Conservation (phyloP, 495 filamentous ascomycete species). For the Aspergillus asperescens region DNA sequence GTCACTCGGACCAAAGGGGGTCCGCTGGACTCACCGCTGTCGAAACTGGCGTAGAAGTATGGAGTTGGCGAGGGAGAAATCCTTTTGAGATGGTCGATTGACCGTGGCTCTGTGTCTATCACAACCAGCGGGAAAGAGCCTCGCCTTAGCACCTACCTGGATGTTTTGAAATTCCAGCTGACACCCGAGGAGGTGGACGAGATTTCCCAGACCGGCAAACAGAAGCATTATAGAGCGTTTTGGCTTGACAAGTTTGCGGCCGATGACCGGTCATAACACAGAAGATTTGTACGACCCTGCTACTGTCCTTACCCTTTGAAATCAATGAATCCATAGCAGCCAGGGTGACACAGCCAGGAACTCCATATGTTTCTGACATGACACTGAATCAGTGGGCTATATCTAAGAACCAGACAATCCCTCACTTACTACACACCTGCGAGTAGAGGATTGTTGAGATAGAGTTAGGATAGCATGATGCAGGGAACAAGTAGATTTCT, state of each 20-base stretch:
- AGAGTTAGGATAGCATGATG: too few relatives aligned
- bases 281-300: neutral
- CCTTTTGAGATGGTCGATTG: constrained; percentile 69
- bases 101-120: constrained; percentile 70
- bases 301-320: neutral
- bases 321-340: neutral
- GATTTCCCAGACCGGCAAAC: constrained; percentile 53
- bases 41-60: constrained; percentile 67
- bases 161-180: constrained; percentile 61
- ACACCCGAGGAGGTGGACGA: constrained; percentile 65
- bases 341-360: neutral
- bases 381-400: neutral
- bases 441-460: too few relatives aligned
- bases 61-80: constrained; percentile 66
- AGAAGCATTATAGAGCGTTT: constrained; percentile 66
- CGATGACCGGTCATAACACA: constrained; percentile 53
- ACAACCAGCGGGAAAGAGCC: constrained; percentile 74
- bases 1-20: constrained; percentile 61
- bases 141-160: constrained; percentile 60
- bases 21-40: constrained; percentile 59
- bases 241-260: constrained; percentile 56
- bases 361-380: neutral
- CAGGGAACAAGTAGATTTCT: too few relatives aligned
- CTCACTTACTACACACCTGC: neutral
- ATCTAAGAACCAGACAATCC: neutral